These are phyloP conservation scores for Tetrahymena malaccensis DNA, from an alignment of 73 alveolate species.

Conservation along the genomic window DNA sequence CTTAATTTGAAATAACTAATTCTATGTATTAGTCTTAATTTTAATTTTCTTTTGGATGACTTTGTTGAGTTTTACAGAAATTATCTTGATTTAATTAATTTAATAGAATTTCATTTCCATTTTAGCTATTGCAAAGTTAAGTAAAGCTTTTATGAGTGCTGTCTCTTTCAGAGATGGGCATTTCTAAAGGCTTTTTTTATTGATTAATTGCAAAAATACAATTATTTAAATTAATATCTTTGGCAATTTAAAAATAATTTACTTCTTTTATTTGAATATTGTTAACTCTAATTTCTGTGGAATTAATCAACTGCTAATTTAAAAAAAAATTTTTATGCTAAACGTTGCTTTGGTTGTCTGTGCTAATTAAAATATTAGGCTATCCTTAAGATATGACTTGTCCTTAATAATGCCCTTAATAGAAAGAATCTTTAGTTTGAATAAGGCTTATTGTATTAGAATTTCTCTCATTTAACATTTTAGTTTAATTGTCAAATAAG, in stretches of 20 bases:
- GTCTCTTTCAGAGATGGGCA: neutral
- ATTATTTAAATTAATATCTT: no score
- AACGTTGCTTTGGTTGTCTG: neutral
- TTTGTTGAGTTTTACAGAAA: no score
- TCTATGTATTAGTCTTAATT: neutral
- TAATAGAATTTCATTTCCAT: neutral
- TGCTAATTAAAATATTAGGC: neutral
- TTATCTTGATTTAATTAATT: no score
- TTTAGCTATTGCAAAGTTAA: neutral
- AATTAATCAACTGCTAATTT: neutral
- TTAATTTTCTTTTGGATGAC: no score
- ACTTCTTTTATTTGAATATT: neutral
- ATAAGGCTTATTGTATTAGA: neutral
- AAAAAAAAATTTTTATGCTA: no score
- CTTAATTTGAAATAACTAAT: neutral
- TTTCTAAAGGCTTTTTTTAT: neutral
- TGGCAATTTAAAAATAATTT: no score
- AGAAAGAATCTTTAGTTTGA: neutral
- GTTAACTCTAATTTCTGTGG: neutral
- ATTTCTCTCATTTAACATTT: no score
- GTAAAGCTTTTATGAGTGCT: neutral
- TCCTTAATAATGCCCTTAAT: no score
- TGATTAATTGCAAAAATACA: no score
- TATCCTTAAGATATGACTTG: neutral
- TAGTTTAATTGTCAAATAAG: neutral